Base-by-base conservation (phyloP, 164 flowering plant species). In the Vitis riparia region DNA sequence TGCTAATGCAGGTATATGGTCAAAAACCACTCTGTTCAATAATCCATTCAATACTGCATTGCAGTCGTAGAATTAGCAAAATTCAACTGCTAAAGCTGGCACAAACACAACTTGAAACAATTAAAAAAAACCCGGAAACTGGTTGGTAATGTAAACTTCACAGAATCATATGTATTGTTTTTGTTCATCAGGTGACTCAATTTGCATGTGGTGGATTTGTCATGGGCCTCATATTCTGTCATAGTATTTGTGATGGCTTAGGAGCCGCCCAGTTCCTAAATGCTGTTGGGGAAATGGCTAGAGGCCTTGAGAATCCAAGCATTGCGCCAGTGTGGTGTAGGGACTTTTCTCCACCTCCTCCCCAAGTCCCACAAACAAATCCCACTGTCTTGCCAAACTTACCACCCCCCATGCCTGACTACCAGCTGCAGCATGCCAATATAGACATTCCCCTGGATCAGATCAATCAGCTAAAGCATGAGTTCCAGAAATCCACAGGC, bases 221-320 rank as follows among this genome's bases (percentile, higher is more conserved):
- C 53, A 79, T 87, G 4, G 94, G 94, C 12, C 86, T 89, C 11
- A 76, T 64, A 44, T 87, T 90, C 77, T 84, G 88, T 74, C 94
- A 90, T 64, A 75, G 72, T 56, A 73, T 90, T 1, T 90, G 92
- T 62, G 94, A 90, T 64, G 94, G 94, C 19, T 75, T 90, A 0
- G 92, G 94, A 67, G 86, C 91, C 3, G 89, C 94, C 6, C 94
- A 83, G 32, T 88, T 90, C 71, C 74, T 88, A 5, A 82, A 81
- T 9, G 88, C 92, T 9, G 79, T 90, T 1, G 91, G 88, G 0
- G 91, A 90, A 76, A 9, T 85, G 12, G 91, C 92, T 9, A 67
- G 82, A 72, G 89, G 92, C 15, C 59, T 69, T n/a, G 52, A 65
- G 0, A 64, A 62, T n/a, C 84, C 72, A 16, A 78, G 74, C 70